phyloP scores from a whole-genome alignment of 1,139 yeast genomes.

The Candida glucosophila region DNA sequence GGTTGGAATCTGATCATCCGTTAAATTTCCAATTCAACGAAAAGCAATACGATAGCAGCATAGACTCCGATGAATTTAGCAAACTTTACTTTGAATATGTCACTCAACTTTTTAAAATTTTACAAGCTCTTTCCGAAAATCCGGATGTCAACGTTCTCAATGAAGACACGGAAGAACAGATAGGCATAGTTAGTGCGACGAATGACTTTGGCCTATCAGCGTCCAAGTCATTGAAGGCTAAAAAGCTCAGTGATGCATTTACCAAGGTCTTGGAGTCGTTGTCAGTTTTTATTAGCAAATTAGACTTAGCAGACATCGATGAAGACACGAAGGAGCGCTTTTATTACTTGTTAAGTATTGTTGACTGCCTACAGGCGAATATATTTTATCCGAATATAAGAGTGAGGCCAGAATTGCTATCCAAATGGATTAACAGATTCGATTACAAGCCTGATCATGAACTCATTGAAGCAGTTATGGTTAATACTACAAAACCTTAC shows the following conservation, averaged over 20 bases:
- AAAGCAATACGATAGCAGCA: conserved; percentile 17
- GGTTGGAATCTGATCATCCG: conserved; percentile 22
- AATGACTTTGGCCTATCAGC: conserved; percentile 8
- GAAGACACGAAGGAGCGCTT: conserved; percentile 10
- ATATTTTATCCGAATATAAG: conserved; percentile 36
- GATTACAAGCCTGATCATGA: conserved; percentile 52
- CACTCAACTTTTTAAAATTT: conserved; percentile 29
- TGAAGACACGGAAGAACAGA: conserved; percentile 16
- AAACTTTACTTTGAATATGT: conserved; percentile 19
- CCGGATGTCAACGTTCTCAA: no score
- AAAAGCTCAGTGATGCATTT: conserved; percentile 21
- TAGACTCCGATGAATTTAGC: conserved; percentile 12
- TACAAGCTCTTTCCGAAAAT: conserved; percentile 21
- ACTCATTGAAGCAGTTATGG: conserved; percentile 36
- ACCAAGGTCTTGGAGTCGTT: conserved; percentile 16
- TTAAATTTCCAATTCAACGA: conserved; percentile 25
- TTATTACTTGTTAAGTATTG: conserved; percentile 37
- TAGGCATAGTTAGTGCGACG: conserved; percentile 25
- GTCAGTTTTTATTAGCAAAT: conserved; percentile 11
- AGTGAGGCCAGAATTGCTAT: conserved; percentile 37
- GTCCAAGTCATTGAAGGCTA: conserved; percentile 9
- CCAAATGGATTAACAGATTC: conserved; percentile 59
- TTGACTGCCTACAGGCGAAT: conserved; percentile 50
- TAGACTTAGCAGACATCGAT: conserved; percentile 11
- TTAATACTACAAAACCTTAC: conserved; percentile 38